A percentile compares a stretch with the other conserved stretches of the same genome.
phyloP scores from a whole-genome alignment of 108 stramenopile species.

The Schizochytrium sp. region DNA sequence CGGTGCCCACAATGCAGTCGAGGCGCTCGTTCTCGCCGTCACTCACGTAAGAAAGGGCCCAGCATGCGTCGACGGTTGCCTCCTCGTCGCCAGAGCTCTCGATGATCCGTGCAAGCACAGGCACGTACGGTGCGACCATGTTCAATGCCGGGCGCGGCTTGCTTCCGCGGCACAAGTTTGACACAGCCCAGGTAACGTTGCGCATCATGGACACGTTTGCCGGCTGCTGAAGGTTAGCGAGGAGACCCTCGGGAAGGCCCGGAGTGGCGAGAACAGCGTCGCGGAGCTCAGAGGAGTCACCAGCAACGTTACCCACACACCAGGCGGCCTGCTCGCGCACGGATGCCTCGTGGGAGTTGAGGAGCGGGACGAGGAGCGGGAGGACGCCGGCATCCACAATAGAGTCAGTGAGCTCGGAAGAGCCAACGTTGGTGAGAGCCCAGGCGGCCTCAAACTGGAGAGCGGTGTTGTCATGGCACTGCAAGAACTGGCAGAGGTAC shows the following conservation, averaged over 20 bases:
- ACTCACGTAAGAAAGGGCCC: constrained; percentile 57
- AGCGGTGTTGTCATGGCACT: constrained; percentile 68
- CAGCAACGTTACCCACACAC: constrained; percentile 94
- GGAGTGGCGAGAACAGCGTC: constrained; percentile 78
- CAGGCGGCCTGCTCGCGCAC: constrained; percentile 94
- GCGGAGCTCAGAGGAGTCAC: constrained; percentile 82
- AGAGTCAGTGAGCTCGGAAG: constrained; percentile 75
- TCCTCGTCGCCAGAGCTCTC: constrained; percentile 63
- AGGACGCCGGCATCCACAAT: constrained; percentile 85
- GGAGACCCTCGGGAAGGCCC: constrained; percentile 77
- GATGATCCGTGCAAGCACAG: constrained; percentile 71
- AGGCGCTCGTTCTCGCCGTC: constrained; percentile 81
- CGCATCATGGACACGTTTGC: constrained; percentile 79
- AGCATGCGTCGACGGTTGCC: constrained; percentile 40
- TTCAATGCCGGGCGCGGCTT: constrained; percentile 83
- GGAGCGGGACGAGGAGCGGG: constrained; percentile 78
- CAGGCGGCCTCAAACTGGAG: constrained; percentile 93
- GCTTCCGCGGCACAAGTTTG: constrained; percentile 90
- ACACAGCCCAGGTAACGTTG: constrained; percentile 89
- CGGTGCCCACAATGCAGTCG: constrained; percentile 77
- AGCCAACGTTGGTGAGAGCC: constrained; percentile 94
- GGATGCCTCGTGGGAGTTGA: constrained; percentile 78
- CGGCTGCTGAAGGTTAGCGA: constrained; percentile 83
- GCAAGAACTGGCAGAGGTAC: constrained; percentile 79
- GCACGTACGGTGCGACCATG: constrained; percentile 76